Percentiles rank a stretch among this genome's conserved stretches.
Conservation (phyloP, 805 yeast genomes). For the Yamadazyma philogaea region DNA sequence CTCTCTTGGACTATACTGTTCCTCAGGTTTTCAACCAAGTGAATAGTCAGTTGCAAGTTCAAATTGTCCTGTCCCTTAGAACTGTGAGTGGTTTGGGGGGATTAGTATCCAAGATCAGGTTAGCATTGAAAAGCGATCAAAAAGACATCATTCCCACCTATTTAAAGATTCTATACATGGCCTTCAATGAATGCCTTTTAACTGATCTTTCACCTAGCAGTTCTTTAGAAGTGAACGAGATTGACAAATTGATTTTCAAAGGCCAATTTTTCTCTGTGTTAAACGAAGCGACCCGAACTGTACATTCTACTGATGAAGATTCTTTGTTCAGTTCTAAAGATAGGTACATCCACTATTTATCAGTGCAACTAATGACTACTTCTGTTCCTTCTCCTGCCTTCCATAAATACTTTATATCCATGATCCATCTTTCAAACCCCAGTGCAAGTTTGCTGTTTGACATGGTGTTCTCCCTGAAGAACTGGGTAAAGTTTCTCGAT, state of each 20-base stretch:
- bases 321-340: conserved; percentile 3
- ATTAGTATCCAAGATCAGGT: conserved; percentile 18
- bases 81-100: conserved; percentile 33
- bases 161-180: conserved; percentile 4
- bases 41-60: conserved; percentile 13
- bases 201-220: neutral
- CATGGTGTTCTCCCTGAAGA: conserved; percentile 17
- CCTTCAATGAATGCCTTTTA: conserved; percentile 9
- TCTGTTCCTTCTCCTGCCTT: neutral
- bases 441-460: conserved; percentile 20
- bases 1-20: conserved; percentile 29
- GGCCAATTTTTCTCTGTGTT: conserved; percentile 27
- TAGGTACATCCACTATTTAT: conserved; percentile 8
- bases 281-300: conserved; percentile 17
- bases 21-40: conserved; percentile 26
- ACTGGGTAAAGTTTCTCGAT: conserved; percentile 19
- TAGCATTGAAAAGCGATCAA: neutral
- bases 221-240: conserved; percentile 22
- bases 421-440: conserved; percentile 20
- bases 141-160: neutral
- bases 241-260: conserved; percentile 37
- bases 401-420: conserved; percentile 19
- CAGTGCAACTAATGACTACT: conserved; percentile 2
- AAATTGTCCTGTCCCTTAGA: conserved; percentile 17
- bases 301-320: neutral